A percentile compares a stretch with the other conserved stretches of the same genome.
Conservation (phyloP, 106 monocot genomes). For the Chionographis japonica region DNA sequence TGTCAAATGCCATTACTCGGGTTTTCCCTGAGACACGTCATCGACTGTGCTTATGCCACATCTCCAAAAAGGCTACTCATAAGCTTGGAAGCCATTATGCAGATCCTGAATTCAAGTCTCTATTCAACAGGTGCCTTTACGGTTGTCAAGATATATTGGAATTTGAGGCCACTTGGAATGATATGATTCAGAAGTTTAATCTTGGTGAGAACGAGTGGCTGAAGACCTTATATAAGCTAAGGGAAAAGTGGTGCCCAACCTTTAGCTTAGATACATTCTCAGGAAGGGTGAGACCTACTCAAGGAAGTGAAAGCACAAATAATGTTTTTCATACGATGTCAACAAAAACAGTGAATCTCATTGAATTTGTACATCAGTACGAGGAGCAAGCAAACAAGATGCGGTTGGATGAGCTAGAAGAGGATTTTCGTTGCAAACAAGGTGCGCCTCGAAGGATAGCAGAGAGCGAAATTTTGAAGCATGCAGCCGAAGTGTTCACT, state of each 20-base stretch:
- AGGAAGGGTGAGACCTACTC: conserved; percentile 17
- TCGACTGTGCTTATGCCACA: conserved; percentile 18
- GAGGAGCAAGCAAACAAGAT: conserved; percentile 14
- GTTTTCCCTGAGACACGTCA: conserved; percentile 29
- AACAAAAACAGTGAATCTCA: conserved; percentile 20
- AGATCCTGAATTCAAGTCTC: conserved; percentile 15
- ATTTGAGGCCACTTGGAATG: conserved; percentile 31
- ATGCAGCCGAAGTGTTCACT: conserved; percentile 29
- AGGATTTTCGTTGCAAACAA: conserved; percentile 33
- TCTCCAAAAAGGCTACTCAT: conserved; percentile 15
- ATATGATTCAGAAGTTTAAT: conserved; percentile 14
- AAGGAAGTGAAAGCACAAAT: conserved; percentile 17
- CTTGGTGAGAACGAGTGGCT: conserved; percentile 27
- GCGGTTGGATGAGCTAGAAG: conserved; percentile 25
- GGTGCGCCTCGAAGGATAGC: conserved; percentile 19
- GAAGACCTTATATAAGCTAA: conserved; percentile 12
- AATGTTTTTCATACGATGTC: conserved; percentile 20
- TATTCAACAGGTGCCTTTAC: conserved; percentile 28
- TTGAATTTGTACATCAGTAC: conserved; percentile 8
- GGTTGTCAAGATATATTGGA: conserved; percentile 18
- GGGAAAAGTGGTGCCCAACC: conserved; percentile 25
- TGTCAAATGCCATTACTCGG: conserved; percentile 18
- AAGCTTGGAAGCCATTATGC: conserved; percentile 16
- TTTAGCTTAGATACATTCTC: conserved; percentile 25
- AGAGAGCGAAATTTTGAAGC: conserved; percentile 25